Percentiles rank a stretch among this genome's conserved stretches.
These are phyloP conservation scores for Phyllosticta citriasiana DNA, from an alignment of 2,329 filamentous ascomycete genomes.

Conservation along the genomic window DNA sequence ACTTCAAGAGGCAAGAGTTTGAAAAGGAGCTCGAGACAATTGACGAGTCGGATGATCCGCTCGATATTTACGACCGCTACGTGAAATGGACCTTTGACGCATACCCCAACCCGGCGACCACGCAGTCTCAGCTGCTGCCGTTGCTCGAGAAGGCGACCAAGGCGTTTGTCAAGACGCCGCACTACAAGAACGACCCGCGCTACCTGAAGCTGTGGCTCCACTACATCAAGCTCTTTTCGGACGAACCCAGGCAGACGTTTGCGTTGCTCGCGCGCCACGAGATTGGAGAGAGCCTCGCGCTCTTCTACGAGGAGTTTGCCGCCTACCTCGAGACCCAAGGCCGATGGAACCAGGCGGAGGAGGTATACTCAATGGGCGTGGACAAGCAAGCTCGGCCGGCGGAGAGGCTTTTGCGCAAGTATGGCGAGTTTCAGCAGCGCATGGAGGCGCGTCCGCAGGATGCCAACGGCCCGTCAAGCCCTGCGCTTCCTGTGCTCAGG, in stretches of 20 bases:
- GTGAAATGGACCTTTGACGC: slow-evolving; percentile 94
- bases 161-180: slow-evolving; percentile 68
- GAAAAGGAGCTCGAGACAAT: slow-evolving; percentile 72
- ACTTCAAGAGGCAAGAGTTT: slow-evolving; percentile 70
- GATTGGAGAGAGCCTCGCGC: slow-evolving; percentile 75
- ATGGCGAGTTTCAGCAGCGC: slow-evolving; percentile 79
- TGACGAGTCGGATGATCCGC: slow-evolving; percentile 82
- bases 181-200: slow-evolving; percentile 91
- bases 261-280: slow-evolving; percentile 80
- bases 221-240: slow-evolving; percentile 87
- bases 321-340: slow-evolving; percentile 79
- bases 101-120: slow-evolving; percentile 86
- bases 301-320: slow-evolving; percentile 97
- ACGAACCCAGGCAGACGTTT: slow-evolving; percentile 86
- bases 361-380: slow-evolving; percentile 84
- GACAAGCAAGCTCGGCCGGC: slow-evolving; percentile 77
- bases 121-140: slow-evolving; percentile 79
- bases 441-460: slow-evolving; percentile 57
- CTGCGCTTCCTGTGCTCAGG: slow-evolving; percentile 72
- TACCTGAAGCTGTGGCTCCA: slow-evolving; percentile 91
- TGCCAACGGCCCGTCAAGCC: slow-evolving; percentile 62
- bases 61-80: slow-evolving; percentile 93
- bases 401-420: slow-evolving; percentile 77
- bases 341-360: slow-evolving; percentile 83
- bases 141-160: slow-evolving; percentile 90